Conservation (phyloP, 441 rosid species). For the Bruguiera hainesii region DNA sequence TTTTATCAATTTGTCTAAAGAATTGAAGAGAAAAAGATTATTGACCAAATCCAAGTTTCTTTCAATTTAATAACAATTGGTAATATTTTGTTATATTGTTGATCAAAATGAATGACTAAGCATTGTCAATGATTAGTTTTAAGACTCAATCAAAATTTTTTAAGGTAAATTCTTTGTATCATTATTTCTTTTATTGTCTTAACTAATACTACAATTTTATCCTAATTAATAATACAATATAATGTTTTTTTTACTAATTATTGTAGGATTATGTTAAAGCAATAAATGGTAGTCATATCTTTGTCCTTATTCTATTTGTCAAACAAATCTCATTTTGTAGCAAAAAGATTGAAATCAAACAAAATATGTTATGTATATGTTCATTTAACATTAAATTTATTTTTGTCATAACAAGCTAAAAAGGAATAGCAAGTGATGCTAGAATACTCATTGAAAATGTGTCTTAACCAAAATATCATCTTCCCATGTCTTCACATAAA, state of each 20-base stretch:
- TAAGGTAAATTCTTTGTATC: neutral
- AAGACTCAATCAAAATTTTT: neutral
- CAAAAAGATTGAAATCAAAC: neutral
- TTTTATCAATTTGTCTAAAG: too few relatives aligned
- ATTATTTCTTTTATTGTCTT: too few relatives aligned
- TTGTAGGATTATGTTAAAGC: neutral
- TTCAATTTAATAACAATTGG: too few relatives aligned
- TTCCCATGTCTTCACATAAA: neutral
- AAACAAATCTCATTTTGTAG: neutral
- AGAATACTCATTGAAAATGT: neutral
- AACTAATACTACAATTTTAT: too few relatives aligned
- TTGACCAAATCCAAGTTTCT: too few relatives aligned
- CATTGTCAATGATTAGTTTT: neutral
- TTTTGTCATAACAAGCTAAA: neutral
- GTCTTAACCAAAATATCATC: neutral
- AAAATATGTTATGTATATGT: neutral
- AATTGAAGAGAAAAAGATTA: too few relatives aligned
- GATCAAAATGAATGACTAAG: too few relatives aligned
- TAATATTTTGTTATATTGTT: too few relatives aligned
- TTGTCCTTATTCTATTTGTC: neutral
- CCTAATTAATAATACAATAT: neutral
- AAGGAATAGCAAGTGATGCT: neutral
- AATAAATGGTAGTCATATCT: neutral
- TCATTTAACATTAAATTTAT: slow-evolving; percentile 7
- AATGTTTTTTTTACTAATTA: neutral